These are phyloP conservation scores for Maudiozyma pseudohumilis DNA, from an alignment of 805 yeast species.

Conservation along the genomic window DNA sequence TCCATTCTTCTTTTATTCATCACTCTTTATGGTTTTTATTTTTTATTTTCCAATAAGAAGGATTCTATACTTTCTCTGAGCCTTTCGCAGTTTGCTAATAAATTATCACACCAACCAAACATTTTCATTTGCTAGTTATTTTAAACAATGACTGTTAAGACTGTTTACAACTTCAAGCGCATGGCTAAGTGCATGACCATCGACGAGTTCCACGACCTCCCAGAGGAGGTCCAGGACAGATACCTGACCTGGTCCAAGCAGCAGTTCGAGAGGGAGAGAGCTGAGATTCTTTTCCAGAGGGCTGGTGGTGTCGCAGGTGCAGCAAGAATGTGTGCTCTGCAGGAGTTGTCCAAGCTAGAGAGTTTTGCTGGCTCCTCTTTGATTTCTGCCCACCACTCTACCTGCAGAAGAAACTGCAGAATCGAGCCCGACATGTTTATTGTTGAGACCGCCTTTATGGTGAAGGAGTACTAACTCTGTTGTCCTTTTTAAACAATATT, in stretches of 20 bases:
- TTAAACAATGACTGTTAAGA: not conserved
- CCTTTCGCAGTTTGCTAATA: not conserved
- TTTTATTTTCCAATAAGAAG: too few relatives aligned
- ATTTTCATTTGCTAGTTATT: too few relatives aligned
- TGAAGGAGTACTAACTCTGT: too few relatives aligned
- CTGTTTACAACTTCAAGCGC: not conserved
- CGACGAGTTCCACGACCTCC: conserved; percentile 1
- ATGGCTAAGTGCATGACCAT: conserved; percentile 2
- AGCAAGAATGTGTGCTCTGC: conserved; percentile 2
- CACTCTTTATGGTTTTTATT: too few relatives aligned
- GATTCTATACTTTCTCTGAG: not conserved
- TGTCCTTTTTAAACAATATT: too few relatives aligned
- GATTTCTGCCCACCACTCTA: too few relatives aligned
- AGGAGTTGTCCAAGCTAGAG: too few relatives aligned
- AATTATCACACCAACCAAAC: not conserved
- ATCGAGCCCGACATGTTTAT: too few relatives aligned
- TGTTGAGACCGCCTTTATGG: too few relatives aligned
- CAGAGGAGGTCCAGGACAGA: conserved; percentile 1
- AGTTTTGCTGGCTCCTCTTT: too few relatives aligned
- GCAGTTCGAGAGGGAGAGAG: conserved; percentile 3
- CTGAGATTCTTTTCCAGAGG: conserved; percentile 1
- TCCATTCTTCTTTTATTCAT: too few relatives aligned
- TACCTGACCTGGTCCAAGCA: conserved; percentile 4
- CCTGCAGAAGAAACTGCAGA: too few relatives aligned
- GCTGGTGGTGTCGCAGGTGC: conserved; percentile 3